Percentiles rank a stretch among this genome's conserved stretches.
Conservation (phyloP, 257 asterid species). For the Penstemon eatonii region DNA sequence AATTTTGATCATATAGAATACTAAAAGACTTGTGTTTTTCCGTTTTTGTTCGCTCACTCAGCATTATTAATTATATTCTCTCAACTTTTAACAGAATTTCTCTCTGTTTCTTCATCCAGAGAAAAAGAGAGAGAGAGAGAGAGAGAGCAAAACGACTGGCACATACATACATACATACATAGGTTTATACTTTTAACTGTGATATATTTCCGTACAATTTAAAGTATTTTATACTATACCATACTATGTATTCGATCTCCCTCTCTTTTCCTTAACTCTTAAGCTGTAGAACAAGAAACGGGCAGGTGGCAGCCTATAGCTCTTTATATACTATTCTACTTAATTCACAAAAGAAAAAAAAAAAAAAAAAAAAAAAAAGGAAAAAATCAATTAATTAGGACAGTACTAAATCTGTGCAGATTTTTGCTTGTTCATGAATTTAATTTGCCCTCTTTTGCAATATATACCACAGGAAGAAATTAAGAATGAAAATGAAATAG, state of each 20-base stretch:
- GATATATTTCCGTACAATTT: slow-evolving; percentile 14
- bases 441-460: slow-evolving; percentile 25
- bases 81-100: slow-evolving; percentile 6
- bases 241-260: not conserved
- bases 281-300: slow-evolving; percentile 31
- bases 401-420: slow-evolving; percentile 34
- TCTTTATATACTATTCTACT: too few relatives aligned
- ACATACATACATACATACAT: not conserved
- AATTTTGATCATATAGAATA: too few relatives aligned
- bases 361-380: not conserved
- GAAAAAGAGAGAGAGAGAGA: not conserved
- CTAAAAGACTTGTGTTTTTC: too few relatives aligned
- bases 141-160: not conserved
- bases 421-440: slow-evolving; percentile 30
- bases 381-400: slow-evolving; percentile 4
- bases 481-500: not conserved
- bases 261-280: slow-evolving; percentile 28
- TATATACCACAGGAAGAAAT: not conserved
- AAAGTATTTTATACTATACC: not conserved
- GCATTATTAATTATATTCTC: not conserved
- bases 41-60: too few relatives aligned
- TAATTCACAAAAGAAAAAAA: not conserved
- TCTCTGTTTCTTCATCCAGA: too few relatives aligned
- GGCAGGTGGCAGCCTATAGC: slow-evolving; percentile 30
- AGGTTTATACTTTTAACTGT: too few relatives aligned